These are phyloP conservation scores for Fusarium illudens DNA, from an alignment of 2,329 filamentous ascomycete genomes.

Conservation along the genomic window DNA sequence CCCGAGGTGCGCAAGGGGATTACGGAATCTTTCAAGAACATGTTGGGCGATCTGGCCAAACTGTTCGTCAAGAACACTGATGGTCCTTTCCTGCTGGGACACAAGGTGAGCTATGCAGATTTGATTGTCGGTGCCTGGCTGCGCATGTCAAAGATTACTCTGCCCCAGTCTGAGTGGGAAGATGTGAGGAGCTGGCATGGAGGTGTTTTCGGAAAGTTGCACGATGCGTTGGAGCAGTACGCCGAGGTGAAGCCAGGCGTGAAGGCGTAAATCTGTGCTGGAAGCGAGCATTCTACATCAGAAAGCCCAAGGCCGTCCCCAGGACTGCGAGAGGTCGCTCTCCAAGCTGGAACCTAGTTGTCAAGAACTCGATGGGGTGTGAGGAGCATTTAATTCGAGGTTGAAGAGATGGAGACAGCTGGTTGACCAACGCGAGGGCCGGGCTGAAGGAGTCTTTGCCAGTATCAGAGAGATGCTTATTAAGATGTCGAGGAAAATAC, in stretches of 20 bases:
- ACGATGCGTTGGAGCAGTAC: constrained; percentile 55
- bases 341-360: background rate
- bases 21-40: constrained; percentile 50
- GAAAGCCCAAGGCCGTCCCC: too few relatives aligned
- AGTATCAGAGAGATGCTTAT: too few relatives aligned
- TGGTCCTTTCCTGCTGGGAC: constrained; percentile 60
- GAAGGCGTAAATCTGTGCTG: background rate
- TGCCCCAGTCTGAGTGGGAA: constrained; percentile 58
- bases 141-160: constrained; percentile 52
- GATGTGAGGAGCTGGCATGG: constrained; percentile 57
- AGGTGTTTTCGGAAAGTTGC: constrained; percentile 59
- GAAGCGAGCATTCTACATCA: background rate
- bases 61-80: constrained; percentile 49
- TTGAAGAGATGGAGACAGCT: background rate
- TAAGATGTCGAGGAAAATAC: too few relatives aligned
- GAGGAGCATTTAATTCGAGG: background rate
- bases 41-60: constrained; percentile 53
- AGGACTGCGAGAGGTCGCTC: background rate
- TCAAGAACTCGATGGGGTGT: background rate
- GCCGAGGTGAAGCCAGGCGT: constrained; percentile 43
- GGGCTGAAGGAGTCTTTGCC: too few relatives aligned
- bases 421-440: background rate
- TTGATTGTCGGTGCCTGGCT: constrained; percentile 66
- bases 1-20: constrained; percentile 52
- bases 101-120: constrained; percentile 60